A percentile compares a stretch with the other conserved stretches of the same genome.
Evolutionary conservation across 2,329 filamentous ascomycete genomes (phyloP).

Genomic region (Cordyceps tenuipes): DNA sequence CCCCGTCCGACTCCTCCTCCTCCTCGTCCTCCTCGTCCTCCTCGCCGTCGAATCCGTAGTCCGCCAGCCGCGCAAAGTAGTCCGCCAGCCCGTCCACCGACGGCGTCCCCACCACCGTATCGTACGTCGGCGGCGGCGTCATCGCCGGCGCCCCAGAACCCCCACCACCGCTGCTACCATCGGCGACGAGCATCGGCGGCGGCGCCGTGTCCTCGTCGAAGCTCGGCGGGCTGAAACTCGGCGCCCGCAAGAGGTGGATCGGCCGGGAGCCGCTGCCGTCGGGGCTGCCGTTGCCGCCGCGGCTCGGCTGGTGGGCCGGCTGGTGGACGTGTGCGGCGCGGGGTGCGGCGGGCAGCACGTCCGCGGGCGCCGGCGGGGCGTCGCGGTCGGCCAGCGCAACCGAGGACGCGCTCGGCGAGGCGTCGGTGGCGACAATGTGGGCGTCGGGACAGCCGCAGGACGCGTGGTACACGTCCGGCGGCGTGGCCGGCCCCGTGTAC

Average conservation of each 20-base stretch:
- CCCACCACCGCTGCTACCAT: constrained; percentile 12
- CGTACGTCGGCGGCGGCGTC: constrained; percentile 81
- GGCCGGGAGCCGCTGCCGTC: constrained; percentile 40
- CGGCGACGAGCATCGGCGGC: constrained; percentile 24
- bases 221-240: constrained; percentile 80
- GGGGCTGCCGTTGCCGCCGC: constrained; percentile 16
- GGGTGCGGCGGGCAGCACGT: constrained; percentile 38
- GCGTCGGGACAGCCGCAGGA: constrained; percentile 48
- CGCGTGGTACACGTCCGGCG: constrained; percentile 35
- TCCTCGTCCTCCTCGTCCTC: constrained; percentile 27
- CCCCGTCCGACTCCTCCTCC: constrained; percentile 30
- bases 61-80: constrained; percentile 74
- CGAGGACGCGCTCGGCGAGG: constrained; percentile 58
- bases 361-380: constrained; percentile 15
- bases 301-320: constrained; percentile 23
- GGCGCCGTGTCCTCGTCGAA: constrained; percentile 64
- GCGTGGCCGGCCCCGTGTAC: constrained; percentile 51
- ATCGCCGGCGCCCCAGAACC: constrained; percentile 33
- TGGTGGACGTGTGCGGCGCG: constrained; percentile 47
- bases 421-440: constrained; percentile 45
- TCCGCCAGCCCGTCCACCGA: constrained; percentile 67
- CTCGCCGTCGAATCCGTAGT: constrained; percentile 41
- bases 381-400: constrained; percentile 32
- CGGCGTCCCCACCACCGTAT: constrained; percentile 62
- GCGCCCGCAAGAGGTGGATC: constrained; percentile 74